phyloP scores from a whole-genome alignment of 306 rosid genomes.

The barrel medic (Medicago truncatula) region MtrunA17r5.0-ANR NC_053049.1:10995501-10996000 shows the following conservation, averaged over 20 bases:
- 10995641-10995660: slow-evolving; percentile 75
- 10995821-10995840: too few species aligned
- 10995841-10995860: not conserved
- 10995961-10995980: not conserved
- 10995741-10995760: not conserved
- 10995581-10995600: slow-evolving; percentile 98
- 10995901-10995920: not conserved
- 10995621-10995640: slow-evolving; percentile 78
- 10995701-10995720: not conserved
- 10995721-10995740: not conserved
- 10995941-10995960: slow-evolving; percentile 7
- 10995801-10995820: too few species aligned
- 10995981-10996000: slow-evolving; percentile 35
- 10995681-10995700: not conserved
- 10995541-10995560: slow-evolving; percentile 94
- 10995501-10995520: slow-evolving; percentile 98
- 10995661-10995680: slow-evolving; percentile 78
- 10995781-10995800: too few species aligned
- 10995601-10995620: slow-evolving; percentile 94
- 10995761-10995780: too few species aligned
- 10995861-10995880: not conserved
- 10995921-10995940: not conserved
- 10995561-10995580: slow-evolving; percentile 84
- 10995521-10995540: slow-evolving; percentile 96
- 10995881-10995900: not conserved